A percentile compares a stretch with the other conserved stretches of the same genome.
Evolutionary conservation across 2,329 filamentous ascomycete genomes (phyloP).

Genomic region (Ploettnerulaceae sp.): DNA sequence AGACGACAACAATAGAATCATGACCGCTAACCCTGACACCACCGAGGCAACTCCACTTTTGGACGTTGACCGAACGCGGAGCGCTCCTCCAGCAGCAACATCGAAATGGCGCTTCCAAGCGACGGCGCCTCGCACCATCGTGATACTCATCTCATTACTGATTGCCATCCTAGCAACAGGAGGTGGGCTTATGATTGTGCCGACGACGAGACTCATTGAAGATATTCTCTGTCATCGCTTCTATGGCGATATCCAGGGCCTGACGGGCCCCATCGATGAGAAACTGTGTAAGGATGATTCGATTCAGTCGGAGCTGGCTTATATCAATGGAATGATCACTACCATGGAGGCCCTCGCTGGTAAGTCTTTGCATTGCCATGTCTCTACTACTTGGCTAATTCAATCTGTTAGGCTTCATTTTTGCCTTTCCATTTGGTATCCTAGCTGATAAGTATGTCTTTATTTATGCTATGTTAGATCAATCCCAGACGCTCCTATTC

Average conservation of each 20-base stretch:
- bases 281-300: slow-evolving; percentile 6
- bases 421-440: slow-evolving; percentile 9
- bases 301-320: slow-evolving; percentile 10
- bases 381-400: not conserved
- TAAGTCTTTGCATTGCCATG: not conserved
- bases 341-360: slow-evolving; percentile 5
- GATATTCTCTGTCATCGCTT: slow-evolving; percentile 3
- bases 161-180: not conserved
- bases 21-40: not conserved
- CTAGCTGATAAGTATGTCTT: slow-evolving; percentile 8
- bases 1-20: not conserved
- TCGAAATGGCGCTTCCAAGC: not conserved
- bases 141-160: not conserved
- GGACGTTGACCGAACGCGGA: not conserved
- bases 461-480: not conserved
- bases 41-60: slow-evolving; percentile 2
- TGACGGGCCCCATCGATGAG: slow-evolving; percentile 4
- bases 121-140: slow-evolving; percentile 4
- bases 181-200: not conserved
- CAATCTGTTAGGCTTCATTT: not conserved
- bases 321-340: slow-evolving; percentile 3
- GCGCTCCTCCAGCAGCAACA: not conserved
- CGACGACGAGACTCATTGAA: not conserved
- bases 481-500: no score
- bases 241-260: slow-evolving; percentile 2